Evolutionary conservation across 257 asterid species (phyloP).

Genomic region (Fraxinus quadrangulata): DNA sequence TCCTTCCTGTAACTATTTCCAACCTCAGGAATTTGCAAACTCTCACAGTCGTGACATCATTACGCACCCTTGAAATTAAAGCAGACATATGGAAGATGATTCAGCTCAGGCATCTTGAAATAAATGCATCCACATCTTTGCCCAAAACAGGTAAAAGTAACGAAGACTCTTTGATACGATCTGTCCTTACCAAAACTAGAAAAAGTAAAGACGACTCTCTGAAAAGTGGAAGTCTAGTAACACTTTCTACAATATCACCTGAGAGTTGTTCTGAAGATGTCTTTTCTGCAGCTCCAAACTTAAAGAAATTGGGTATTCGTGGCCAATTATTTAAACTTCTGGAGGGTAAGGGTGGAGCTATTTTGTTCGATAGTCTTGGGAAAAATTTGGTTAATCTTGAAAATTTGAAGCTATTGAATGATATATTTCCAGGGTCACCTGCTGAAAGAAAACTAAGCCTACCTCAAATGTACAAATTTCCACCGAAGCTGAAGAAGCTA

Average conservation of each 20-base stretch:
- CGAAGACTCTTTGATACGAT: conserved; percentile 25
- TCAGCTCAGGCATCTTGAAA: conserved; percentile 51
- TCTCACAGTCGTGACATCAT: conserved; percentile 42
- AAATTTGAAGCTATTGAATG: conserved; percentile 48
- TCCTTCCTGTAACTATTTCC: conserved; percentile 44
- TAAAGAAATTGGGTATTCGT: conserved; percentile 50
- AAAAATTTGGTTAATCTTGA: conserved; percentile 41
- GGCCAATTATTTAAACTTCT: conserved; percentile 43
- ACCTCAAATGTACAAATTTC: conserved; percentile 41
- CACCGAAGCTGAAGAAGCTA: conserved; percentile 49
- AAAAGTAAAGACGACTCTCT: neutral
- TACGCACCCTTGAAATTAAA: conserved; percentile 41
- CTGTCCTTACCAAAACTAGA: neutral
- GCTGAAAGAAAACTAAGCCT: conserved; percentile 36
- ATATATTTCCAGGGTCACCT: conserved; percentile 48
- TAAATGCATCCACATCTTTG: conserved; percentile 44
- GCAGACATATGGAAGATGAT: conserved; percentile 62
- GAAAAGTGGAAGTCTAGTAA: conserved; percentile 44
- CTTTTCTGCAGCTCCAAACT: conserved; percentile 43
- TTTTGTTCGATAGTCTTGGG: conserved; percentile 42
- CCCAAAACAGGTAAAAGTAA: conserved; percentile 39
- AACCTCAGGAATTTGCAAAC: conserved; percentile 60
- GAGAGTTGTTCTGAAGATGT: conserved; percentile 60
- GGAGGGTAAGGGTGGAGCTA: conserved; percentile 38
- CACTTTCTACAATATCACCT: conserved; percentile 57